Percentiles rank a stretch among this genome's conserved stretches.
phyloP scores from a whole-genome alignment of 2,329 filamentous ascomycete species.

The Lachnellula occidentalis region DNA sequence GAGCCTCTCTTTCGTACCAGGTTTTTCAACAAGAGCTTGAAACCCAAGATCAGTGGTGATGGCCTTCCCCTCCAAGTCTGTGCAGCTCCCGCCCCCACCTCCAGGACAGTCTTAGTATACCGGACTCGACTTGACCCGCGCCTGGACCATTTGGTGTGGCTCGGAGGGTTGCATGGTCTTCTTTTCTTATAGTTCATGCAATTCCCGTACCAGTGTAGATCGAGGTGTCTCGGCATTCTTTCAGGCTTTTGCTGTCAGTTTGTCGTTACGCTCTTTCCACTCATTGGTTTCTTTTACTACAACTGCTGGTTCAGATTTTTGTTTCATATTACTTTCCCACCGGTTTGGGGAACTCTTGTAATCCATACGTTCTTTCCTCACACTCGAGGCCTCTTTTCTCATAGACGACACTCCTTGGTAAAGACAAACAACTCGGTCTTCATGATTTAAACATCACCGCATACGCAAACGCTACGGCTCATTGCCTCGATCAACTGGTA shows the following conservation, averaged over 20 bases:
- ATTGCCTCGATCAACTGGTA: conserved; percentile 22
- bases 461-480: conserved; percentile 28
- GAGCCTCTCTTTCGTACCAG: conserved; percentile 10
- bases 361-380: conserved; percentile 22
- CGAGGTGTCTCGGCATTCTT: conserved; percentile 23
- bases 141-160: conserved; percentile 24
- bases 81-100: conserved; percentile 10
- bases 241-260: conserved; percentile 23
- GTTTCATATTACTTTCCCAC: conserved; percentile 26
- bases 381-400: conserved; percentile 12
- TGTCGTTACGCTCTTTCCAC: conserved; percentile 23
- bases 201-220: conserved; percentile 20
- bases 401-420: conserved; percentile 11
- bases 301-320: conserved; percentile 31
- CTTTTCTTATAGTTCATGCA: conserved; percentile 31
- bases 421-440: conserved; percentile 19
- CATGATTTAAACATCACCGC: conserved; percentile 29
- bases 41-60: conserved; percentile 15
- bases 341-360: conserved; percentile 26
- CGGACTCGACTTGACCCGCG: conserved; percentile 23
- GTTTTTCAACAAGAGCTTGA: conserved; percentile 10
- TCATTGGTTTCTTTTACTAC: conserved; percentile 23
- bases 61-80: conserved; percentile 9
- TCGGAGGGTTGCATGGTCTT: conserved; percentile 16
- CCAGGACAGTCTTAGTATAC: conserved; percentile 15